Percentiles rank a stretch among this genome's conserved stretches.
phyloP scores from a whole-genome alignment of 176 grass and related monocot genomes.

The Poa pratensis region DNA sequence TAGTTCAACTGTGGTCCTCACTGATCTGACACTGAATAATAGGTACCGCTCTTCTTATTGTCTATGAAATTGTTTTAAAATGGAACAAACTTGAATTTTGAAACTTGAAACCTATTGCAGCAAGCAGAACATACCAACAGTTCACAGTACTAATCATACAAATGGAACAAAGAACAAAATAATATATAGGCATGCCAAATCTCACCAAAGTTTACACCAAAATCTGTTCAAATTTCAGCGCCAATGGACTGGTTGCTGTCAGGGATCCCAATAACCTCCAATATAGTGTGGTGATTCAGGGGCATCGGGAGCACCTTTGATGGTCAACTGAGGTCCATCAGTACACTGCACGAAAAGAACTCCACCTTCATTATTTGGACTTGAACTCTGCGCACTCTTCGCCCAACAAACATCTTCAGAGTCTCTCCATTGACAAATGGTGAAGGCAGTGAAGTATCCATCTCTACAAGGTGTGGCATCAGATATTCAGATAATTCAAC shows the following conservation, averaged over 20 bases:
- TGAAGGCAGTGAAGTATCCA: constrained; percentile 87
- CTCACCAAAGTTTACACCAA: constrained; percentile 83
- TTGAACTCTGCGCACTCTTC: constrained; percentile 81
- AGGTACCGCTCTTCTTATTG: constrained; percentile 4
- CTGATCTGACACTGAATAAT: not conserved
- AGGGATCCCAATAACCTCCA: constrained; percentile 85
- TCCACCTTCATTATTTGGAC: constrained; percentile 65
- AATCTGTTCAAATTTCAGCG: constrained; percentile 84
- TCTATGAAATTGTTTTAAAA: not conserved
- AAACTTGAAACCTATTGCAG: not conserved
- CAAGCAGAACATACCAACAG: constrained; percentile 19
- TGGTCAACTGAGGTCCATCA: constrained; percentile 71
- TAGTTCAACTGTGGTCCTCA: not conserved
- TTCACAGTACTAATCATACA: not conserved
- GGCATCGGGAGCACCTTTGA: constrained; percentile 57
- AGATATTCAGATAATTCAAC: constrained; percentile 10
- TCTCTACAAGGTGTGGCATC: constrained; percentile 43
- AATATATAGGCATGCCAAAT: not conserved
- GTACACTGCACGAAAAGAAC: constrained; percentile 59
- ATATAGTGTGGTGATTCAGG: constrained; percentile 52
- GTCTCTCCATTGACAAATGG: constrained; percentile 74
- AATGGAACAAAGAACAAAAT: not conserved
- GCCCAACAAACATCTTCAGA: constrained; percentile 66
- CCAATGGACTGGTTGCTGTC: constrained; percentile 68
- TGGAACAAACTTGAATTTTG: no score